phyloP scores from a whole-genome alignment of 768 basidiomycete genomes.

The Heimioporus sp. region DNA sequence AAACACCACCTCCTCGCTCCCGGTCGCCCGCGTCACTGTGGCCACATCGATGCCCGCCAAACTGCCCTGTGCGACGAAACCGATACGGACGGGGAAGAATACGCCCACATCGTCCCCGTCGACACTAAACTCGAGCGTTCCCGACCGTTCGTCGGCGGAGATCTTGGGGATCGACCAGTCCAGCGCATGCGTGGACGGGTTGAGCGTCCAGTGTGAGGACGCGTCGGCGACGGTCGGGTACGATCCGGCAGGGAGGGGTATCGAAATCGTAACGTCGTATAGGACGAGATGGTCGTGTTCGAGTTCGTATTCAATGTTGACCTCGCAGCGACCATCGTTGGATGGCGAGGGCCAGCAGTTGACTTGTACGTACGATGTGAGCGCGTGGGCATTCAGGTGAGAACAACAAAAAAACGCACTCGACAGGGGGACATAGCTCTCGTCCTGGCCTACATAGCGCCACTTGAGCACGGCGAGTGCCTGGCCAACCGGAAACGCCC shows the following conservation, averaged over 20 bases:
- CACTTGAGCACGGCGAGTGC: slow-evolving; percentile 88
- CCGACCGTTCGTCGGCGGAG: slow-evolving; percentile 61
- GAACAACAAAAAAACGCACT: slow-evolving; percentile 43
- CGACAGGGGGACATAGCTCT: slow-evolving; percentile 86
- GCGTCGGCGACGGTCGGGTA: slow-evolving; percentile 78
- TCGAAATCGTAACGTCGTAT: slow-evolving; percentile 84
- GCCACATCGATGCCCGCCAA: slow-evolving; percentile 73
- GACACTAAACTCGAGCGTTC: slow-evolving; percentile 89
- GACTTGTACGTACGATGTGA: slow-evolving; percentile 54
- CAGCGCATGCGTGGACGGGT: slow-evolving; percentile 74
- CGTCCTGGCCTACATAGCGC: slow-evolving; percentile 88
- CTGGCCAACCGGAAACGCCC: slow-evolving; percentile 86
- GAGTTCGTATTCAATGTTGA: slow-evolving; percentile 96
- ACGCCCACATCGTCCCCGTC: slow-evolving; percentile 77
- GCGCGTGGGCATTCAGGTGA: no score
- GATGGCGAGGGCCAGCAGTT: slow-evolving; percentile 97
- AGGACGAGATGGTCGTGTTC: slow-evolving; percentile 80
- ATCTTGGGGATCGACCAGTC: slow-evolving; percentile 82
- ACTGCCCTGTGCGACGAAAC: slow-evolving; percentile 79
- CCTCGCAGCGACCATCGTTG: slow-evolving; percentile 89
- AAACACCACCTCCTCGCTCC: slow-evolving; percentile 47
- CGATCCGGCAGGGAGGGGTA: slow-evolving; percentile 86
- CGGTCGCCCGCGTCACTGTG: slow-evolving; percentile 52
- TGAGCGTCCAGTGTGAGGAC: slow-evolving; percentile 77
- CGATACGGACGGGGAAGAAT: slow-evolving; percentile 91